phyloP scores from a whole-genome alignment of 2,329 filamentous ascomycete species.

The Akanthomyces dipterigenus region DNA sequence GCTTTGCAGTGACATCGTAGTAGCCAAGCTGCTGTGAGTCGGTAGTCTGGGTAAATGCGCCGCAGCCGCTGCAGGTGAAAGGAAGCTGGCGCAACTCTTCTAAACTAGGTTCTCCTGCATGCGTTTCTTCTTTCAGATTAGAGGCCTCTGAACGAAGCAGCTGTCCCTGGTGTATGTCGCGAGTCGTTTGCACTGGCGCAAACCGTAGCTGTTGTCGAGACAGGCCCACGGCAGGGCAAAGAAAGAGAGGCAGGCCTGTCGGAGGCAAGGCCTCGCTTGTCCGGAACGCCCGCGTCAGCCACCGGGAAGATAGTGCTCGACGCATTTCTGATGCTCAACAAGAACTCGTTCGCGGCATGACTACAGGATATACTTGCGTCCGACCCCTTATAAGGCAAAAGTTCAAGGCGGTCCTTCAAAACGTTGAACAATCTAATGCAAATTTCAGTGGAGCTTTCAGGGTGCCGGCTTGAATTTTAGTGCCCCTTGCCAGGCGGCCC shows the following conservation, averaged over 20 bases:
- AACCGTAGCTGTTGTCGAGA: neutral
- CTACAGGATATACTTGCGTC: neutral
- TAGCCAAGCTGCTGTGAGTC: conserved; percentile 48
- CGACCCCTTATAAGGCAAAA: neutral
- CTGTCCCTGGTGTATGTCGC: conserved; percentile 17
- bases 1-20: conserved; percentile 45
- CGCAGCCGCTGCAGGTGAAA: conserved; percentile 56
- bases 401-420: neutral
- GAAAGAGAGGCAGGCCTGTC: conserved; percentile 38
- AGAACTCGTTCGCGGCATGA: neutral
- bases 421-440: neutral
- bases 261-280: conserved; percentile 31
- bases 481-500: neutral
- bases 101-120: neutral
- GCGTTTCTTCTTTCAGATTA: neutral
- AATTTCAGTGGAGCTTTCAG: conserved; percentile 9
- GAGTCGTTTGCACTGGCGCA: neutral
- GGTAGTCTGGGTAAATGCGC: conserved; percentile 53
- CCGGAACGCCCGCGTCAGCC: conserved; percentile 36
- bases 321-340: conserved; percentile 31
- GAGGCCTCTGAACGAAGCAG: conserved; percentile 22
- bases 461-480: neutral
- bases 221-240: conserved; percentile 38
- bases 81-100: conserved; percentile 35
- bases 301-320: conserved; percentile 35